Evolutionary conservation across 305 asterid genomes (phyloP), one percentile per base, ranked within the genome.

Genomic region (Plantago lanceolata): DNA sequence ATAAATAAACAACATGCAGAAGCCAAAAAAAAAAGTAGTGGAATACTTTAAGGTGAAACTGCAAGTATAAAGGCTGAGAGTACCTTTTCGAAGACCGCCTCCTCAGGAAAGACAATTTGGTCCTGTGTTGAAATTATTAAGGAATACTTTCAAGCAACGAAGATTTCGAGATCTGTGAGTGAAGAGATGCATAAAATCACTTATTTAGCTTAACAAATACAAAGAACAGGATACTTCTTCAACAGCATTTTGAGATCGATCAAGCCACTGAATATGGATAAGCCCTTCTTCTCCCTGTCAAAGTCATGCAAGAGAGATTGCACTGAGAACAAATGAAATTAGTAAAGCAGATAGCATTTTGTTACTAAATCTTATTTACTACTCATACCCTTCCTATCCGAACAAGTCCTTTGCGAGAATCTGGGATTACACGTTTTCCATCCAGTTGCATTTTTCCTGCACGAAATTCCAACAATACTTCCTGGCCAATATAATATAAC

Each of bases 401-500:
- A 78, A 88, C 77, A 67, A 93, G 90, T 71, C 97, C 99, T 85
- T 86, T 90, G 31, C 96, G 96, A n/a, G 95, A 71, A 77, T 93
- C 95, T 19, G 97, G 88, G 70, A 84, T 49, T 59, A 90, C 99
- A 29, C 81, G 79, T 60, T 83, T 78, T 76, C 96, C 94, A 44
- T 88, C 88, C 89, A 86, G 64, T 59, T 69, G 83, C 99, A 93
- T 90, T 84, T 84, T 93, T 60, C 99, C 99, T 17, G 95, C 97
- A 55, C 93, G 94, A 68, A 93, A 93, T 72, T 90, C 95, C 79
- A 90, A 71, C 68, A 85, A 68, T 57, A 78, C 78, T 26, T 84
- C 90, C 99, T 93, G 82, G 63, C 45, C 63, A 75, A 61, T 59
- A 65, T 40, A 72, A 48, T 56, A 53, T 26, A 33, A 57, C 2